Evolutionary conservation across 306 rosid genomes (phyloP).

Genomic region (Elaeagnus macrophylla): DNA sequence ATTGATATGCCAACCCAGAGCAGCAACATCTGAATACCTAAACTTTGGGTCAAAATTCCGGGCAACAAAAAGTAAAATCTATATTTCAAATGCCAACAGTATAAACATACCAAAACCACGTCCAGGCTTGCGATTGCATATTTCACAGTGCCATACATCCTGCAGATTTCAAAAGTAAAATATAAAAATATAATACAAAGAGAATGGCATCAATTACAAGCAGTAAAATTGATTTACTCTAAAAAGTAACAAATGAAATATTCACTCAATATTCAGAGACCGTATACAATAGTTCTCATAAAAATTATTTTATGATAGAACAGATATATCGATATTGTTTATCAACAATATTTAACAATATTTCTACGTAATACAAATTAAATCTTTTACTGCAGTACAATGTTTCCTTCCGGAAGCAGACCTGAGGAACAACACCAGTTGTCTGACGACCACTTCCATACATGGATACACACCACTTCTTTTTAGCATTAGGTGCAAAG

Average conservation of each 20-base stretch:
- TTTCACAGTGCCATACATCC: slow-evolving; percentile 99
- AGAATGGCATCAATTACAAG: neutral
- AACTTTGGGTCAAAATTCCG: slow-evolving; percentile 4
- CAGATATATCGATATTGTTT: neutral
- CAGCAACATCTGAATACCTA: neutral
- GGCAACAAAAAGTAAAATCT: slow-evolving; percentile 2
- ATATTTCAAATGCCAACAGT: slow-evolving; percentile 8
- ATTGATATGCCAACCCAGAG: neutral
- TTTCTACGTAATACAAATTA: neutral
- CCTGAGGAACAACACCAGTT: slow-evolving; percentile 97
- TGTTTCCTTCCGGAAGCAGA: slow-evolving; percentile 21
- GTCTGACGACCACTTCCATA: slow-evolving; percentile 94
- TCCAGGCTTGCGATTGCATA: slow-evolving; percentile 96
- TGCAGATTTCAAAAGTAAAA: slow-evolving; percentile 34
- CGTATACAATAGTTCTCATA: neutral
- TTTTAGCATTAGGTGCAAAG: slow-evolving; percentile 90
- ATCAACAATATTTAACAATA: neutral
- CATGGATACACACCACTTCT: slow-evolving; percentile 99
- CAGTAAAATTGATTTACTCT: neutral
- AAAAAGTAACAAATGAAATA: neutral
- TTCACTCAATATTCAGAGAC: neutral
- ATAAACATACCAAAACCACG: slow-evolving; percentile 80
- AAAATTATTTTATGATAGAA: neutral
- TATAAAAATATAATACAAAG: neutral
- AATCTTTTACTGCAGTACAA: neutral